phyloP scores from a whole-genome alignment of 2,329 filamentous ascomycete species.

The Pseudogymnoascus verrucosus region DNA sequence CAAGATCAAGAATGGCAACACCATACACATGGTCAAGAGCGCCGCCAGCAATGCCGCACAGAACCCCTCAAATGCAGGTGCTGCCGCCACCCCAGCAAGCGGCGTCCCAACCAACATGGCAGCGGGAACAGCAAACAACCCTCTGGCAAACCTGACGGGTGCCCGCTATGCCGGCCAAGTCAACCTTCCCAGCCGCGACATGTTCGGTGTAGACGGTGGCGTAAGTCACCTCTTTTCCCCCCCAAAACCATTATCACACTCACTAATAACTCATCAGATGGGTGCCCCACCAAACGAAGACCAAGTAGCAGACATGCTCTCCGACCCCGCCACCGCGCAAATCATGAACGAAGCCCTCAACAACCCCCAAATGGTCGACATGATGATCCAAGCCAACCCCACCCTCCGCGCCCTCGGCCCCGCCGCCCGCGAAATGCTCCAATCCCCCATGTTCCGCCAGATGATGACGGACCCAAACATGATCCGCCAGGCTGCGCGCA shows the following conservation, averaged over 20 bases:
- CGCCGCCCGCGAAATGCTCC: conserved; percentile 73
- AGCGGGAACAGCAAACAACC: conserved; percentile 77
- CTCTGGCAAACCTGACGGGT: conserved; percentile 81
- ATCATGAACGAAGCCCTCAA: conserved; percentile 91
- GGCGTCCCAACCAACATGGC: conserved; percentile 71
- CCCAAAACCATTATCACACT: neutral
- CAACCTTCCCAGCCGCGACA: conserved; percentile 75
- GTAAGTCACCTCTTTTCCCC: conserved; percentile 46
- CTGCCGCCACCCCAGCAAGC: conserved; percentile 40
- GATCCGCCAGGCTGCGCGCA: conserved; percentile 71
- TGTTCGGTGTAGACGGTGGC: conserved; percentile 90
- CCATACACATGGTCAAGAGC: conserved; percentile 92
- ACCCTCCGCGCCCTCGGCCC: conserved; percentile 65
- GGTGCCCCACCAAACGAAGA: conserved; percentile 77
- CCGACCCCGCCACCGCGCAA: conserved; percentile 78
- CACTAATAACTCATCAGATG: conserved; percentile 55
- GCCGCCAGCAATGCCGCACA: conserved; percentile 61
- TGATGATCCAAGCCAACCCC: conserved; percentile 89
- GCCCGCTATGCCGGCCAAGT: conserved; percentile 90
- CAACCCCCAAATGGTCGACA: conserved; percentile 89
- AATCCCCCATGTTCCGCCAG: conserved; percentile 77
- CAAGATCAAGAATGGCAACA: conserved; percentile 95
- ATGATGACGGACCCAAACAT: conserved; percentile 91
- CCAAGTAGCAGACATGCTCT: conserved; percentile 73
- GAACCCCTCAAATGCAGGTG: conserved; percentile 39